phyloP scores from a whole-genome alignment of 1,139 yeast genomes.

The Pichia sp. region DNA sequence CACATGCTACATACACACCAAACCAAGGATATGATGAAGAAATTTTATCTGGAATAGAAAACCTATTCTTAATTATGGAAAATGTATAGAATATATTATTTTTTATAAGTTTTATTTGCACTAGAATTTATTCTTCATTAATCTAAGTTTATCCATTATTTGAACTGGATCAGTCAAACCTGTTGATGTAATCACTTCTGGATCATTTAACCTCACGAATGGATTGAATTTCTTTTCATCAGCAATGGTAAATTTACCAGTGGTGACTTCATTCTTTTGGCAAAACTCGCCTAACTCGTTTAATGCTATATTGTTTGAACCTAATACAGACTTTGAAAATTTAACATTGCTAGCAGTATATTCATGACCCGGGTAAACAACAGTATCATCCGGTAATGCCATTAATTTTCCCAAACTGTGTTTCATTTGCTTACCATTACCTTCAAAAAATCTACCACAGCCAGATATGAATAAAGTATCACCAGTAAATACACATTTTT shows the following conservation, averaged over 20 bases:
- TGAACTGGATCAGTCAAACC: constrained; percentile 33
- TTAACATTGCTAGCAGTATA: constrained; percentile 78
- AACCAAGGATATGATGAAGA: constrained; percentile 71
- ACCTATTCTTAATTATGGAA: constrained; percentile 35
- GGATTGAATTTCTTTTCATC: constrained; percentile 86
- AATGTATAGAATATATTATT: constrained; percentile 9
- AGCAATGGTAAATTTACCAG: constrained; percentile 78
- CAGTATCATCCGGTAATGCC: constrained; percentile 57
- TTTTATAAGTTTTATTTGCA: not conserved
- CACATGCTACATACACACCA: constrained; percentile 65
- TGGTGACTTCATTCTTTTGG: constrained; percentile 56
- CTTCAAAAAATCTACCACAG: constrained; percentile 96
- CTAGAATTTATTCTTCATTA: constrained; percentile 40
- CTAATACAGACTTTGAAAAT: constrained; percentile 64
- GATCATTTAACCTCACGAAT: constrained; percentile 67
- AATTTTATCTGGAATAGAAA: constrained; percentile 60
- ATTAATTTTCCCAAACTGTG: constrained; percentile 56
- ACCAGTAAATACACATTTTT: constrained; percentile 84
- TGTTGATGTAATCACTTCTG: constrained; percentile 38
- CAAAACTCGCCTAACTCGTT: constrained; percentile 47
- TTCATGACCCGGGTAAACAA: constrained; percentile 91
- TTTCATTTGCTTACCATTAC: constrained; percentile 77
- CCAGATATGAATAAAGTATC: constrained; percentile 93
- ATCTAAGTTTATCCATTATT: constrained; percentile 45
- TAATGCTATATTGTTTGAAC: constrained; percentile 45